Evolutionary conservation across 164 flowering plant species (phyloP).

Genomic region (Berberis thunbergii): DNA sequence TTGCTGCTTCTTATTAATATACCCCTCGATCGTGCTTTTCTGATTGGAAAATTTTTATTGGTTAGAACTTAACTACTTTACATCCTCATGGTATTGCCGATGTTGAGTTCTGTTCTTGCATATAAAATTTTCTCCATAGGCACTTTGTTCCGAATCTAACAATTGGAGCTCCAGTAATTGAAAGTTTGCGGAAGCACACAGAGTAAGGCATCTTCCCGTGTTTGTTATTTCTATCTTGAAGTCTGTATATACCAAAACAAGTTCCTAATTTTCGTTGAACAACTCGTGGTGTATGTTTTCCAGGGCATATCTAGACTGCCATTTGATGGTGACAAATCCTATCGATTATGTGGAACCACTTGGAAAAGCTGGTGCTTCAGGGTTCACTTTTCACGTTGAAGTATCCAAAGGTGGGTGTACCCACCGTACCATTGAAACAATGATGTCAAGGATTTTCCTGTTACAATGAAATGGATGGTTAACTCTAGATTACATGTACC

Average conservation of each 20-base stretch:
- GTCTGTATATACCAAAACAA: neutral
- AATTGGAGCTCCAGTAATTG: conserved; percentile 92
- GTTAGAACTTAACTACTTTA: neutral
- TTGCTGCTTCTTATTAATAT: too few species aligned
- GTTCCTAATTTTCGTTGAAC: neutral
- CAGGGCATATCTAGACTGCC: conserved; percentile 95
- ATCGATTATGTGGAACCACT: conserved; percentile 89
- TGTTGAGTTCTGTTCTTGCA: neutral
- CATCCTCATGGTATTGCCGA: neutral
- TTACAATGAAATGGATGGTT: too few species aligned
- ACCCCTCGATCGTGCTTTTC: too few species aligned
- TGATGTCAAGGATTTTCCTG: too few species aligned
- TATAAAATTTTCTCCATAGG: conserved; percentile 29
- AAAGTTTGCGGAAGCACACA: conserved; percentile 91
- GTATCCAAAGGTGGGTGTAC: conserved; percentile 72
- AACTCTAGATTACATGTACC: too few species aligned
- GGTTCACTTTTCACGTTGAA: conserved; percentile 97
- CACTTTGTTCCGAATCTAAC: conserved; percentile 98
- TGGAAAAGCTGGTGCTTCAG: conserved; percentile 96
- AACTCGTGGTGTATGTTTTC: conserved; percentile 1
- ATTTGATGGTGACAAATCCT: conserved; percentile 98
- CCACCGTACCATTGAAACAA: too few species aligned
- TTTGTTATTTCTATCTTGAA: neutral
- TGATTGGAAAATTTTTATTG: neutral
- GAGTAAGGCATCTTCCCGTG: conserved; percentile 31